Percentiles rank a stretch among this genome's conserved stretches.
These are phyloP conservation scores for Russula vinacea DNA, from an alignment of 768 basidiomycete species.

Conservation along the genomic window DNA sequence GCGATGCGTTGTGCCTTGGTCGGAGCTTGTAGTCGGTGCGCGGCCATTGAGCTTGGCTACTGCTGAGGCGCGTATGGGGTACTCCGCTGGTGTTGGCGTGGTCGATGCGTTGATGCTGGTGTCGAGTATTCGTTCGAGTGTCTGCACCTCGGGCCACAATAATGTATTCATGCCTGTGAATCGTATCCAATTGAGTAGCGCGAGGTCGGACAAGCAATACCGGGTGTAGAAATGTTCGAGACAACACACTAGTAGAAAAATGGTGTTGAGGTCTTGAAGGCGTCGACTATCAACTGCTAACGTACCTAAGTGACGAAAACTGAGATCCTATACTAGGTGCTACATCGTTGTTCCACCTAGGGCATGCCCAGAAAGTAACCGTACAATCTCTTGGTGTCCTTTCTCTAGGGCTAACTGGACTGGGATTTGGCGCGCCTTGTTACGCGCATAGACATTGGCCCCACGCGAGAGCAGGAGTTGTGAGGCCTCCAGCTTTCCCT, in stretches of 20 bases:
- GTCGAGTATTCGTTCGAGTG: no score
- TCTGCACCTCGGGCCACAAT: no score
- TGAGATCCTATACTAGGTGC: neutral
- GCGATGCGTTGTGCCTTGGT: no score
- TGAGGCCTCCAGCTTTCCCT: neutral
- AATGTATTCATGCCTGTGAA: neutral
- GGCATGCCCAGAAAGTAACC: neutral
- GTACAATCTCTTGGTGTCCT: neutral
- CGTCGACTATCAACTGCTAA: neutral
- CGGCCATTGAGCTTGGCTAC: no score
- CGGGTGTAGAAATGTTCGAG: neutral
- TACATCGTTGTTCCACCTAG: neutral
- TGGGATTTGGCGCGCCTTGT: conserved; percentile 1
- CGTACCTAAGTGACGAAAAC: neutral
- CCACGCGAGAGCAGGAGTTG: neutral
- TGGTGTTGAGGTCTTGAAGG: neutral
- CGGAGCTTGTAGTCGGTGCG: no score
- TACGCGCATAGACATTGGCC: neutral
- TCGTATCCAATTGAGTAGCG: no score
- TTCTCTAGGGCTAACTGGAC: neutral
- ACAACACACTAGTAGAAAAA: neutral
- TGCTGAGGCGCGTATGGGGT: no score
- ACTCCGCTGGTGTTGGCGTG: no score
- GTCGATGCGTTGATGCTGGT: no score
- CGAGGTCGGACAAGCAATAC: neutral